Percentiles rank a stretch among this genome's conserved stretches.
phyloP scores from a whole-genome alignment of 202 grass and related monocot species.

The Bolboschoenoplectus hybrid region DNA sequence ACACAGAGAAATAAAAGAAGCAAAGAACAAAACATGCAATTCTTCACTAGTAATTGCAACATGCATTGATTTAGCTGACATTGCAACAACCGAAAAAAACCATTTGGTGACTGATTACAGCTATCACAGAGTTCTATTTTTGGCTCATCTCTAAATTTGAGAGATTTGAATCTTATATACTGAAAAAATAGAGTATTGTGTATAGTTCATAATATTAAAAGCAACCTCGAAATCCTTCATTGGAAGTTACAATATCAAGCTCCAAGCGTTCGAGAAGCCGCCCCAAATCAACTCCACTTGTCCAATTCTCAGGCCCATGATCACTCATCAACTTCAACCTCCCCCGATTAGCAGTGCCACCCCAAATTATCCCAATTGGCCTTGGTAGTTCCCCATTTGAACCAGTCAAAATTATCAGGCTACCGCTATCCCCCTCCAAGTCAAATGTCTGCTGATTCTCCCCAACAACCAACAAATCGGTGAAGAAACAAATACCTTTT shows the following conservation, averaged over 20 bases:
- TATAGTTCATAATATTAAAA: slow-evolving; percentile 20
- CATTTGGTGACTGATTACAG: background rate
- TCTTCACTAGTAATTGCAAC: slow-evolving; percentile 8
- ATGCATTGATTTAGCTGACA: background rate
- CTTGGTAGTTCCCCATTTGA: slow-evolving; percentile 67
- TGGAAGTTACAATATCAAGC: slow-evolving; percentile 82
- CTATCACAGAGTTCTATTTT: background rate
- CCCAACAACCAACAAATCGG: slow-evolving; percentile 92
- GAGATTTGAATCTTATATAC: background rate
- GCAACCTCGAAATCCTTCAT: slow-evolving; percentile 72
- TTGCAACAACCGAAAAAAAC: background rate
- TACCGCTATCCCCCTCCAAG: slow-evolving; percentile 95
- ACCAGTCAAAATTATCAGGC: slow-evolving; percentile 80
- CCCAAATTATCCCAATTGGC: slow-evolving; percentile 98
- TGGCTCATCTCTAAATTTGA: slow-evolving; percentile 14
- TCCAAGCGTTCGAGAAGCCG: slow-evolving; percentile 89
- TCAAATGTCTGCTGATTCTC: slow-evolving; percentile 94
- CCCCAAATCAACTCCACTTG: slow-evolving; percentile 89
- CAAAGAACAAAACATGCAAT: background rate
- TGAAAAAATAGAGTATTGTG: background rate
- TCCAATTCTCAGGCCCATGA: slow-evolving; percentile 96
- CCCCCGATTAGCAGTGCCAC: slow-evolving; percentile 88
- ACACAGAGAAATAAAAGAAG: background rate
- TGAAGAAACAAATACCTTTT: slow-evolving; percentile 97
- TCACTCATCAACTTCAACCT: slow-evolving; percentile 83